Conservation (phyloP, 306 rosid species). For the Dryas octopetala region DNA sequence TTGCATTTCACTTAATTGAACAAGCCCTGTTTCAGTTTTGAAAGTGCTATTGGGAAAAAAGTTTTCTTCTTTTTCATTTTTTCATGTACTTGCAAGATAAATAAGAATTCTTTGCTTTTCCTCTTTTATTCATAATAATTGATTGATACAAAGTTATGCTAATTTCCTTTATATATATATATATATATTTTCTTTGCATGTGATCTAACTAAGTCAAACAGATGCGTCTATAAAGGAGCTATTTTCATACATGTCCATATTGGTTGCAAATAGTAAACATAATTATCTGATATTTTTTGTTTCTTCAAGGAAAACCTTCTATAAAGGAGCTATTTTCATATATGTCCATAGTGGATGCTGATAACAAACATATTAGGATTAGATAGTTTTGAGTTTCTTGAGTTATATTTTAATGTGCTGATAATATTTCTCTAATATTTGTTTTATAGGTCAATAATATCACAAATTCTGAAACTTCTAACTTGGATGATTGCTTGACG, state of each 20-base stretch:
- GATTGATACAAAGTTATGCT: background rate
- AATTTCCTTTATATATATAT: background rate
- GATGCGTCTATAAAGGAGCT: background rate
- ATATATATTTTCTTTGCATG: background rate
- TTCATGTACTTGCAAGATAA: background rate
- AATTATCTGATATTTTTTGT: background rate
- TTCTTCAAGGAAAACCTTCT: background rate
- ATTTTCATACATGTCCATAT: background rate
- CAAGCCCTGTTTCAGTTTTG: constrained; percentile 17
- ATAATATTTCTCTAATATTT: constrained; percentile 4
- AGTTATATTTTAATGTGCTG: background rate
- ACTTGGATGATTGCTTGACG: constrained; percentile 43
- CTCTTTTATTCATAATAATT: background rate
- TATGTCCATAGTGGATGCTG: background rate
- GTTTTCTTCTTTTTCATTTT: background rate
- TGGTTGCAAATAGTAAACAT: background rate
- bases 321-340: background rate
- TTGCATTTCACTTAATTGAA: constrained; percentile 14
- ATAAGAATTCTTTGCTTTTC: background rate
- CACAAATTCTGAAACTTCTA: constrained; percentile 40
- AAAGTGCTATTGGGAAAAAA: constrained; percentile 4
- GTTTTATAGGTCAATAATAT: constrained; percentile 62
- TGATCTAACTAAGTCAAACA: background rate
- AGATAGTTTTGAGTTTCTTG: background rate
- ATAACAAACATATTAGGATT: background rate